A percentile compares a stretch with the other conserved stretches of the same genome.
Evolutionary conservation across 306 rosid genomes (phyloP).

Genomic region (Abrus pulchellus): DNA sequence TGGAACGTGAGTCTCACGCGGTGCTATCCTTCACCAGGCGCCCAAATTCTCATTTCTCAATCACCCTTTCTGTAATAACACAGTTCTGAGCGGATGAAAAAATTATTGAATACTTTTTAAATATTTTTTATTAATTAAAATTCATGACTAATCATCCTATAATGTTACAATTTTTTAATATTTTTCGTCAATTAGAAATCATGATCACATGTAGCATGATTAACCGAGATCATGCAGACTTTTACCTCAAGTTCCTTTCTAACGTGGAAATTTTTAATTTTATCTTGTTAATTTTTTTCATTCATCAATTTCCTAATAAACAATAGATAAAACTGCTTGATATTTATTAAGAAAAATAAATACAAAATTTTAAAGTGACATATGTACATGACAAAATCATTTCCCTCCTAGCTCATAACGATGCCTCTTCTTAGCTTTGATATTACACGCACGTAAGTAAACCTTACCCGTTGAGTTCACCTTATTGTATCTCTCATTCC

Average conservation of each 20-base stretch:
- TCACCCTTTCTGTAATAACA: conserved; percentile 12
- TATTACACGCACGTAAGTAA: background rate
- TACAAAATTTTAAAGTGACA: background rate
- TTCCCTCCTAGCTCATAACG: no score
- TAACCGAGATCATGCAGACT: no score
- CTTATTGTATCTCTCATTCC: background rate
- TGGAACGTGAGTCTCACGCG: conserved; percentile 52
- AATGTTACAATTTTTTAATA: no score
- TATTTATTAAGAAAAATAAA: background rate
- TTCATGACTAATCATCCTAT: no score
- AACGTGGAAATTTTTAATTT: background rate
- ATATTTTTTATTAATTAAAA: no score
- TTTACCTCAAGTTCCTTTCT: background rate
- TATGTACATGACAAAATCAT: background rate
- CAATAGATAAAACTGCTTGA: no score
- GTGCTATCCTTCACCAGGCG: background rate
- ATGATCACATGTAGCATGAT: no score
- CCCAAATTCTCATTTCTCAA: background rate
- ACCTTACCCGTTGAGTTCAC: background rate
- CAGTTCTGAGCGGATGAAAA: background rate
- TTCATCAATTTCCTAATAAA: no score
- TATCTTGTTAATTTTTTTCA: background rate
- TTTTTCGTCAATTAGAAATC: no score
- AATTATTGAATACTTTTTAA: no score
- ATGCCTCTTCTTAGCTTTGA: background rate